Evolutionary conservation across 1,284 basidiomycete genomes (phyloP).

Genomic region (Cutaneotrichosporon cavernicola): DNA sequence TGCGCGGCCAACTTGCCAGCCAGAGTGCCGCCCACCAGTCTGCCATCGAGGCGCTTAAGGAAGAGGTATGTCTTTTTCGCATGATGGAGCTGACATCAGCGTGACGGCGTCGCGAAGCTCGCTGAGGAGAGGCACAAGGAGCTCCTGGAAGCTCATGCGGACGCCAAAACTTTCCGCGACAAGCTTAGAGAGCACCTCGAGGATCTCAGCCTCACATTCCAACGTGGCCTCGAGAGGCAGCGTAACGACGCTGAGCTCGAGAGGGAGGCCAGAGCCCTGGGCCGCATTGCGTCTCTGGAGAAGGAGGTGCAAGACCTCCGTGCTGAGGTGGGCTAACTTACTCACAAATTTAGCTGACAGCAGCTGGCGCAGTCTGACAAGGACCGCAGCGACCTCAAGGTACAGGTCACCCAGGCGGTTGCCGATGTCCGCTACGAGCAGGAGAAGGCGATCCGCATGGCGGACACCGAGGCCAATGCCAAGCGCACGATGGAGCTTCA

Average conservation of each 20-base stretch:
- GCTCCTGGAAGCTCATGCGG: conserved; percentile 13
- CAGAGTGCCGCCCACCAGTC: conserved; percentile 12
- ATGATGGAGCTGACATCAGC: conserved; percentile 7
- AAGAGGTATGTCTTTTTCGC: conserved; percentile 5
- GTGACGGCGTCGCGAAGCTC: conserved; percentile 11
- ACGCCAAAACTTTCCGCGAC: background rate
- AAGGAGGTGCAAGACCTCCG: conserved; percentile 15
- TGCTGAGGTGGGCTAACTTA: conserved; percentile 7
- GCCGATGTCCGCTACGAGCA: conserved; percentile 18
- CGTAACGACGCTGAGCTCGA: conserved; percentile 8
- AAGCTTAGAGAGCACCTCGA: conserved; percentile 17
- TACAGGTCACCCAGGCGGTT: conserved; percentile 19
- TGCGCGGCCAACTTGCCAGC: conserved; percentile 15
- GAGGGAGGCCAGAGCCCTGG: background rate
- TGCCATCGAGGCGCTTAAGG: conserved; percentile 8
- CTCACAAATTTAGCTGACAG: background rate
- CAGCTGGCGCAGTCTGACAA: conserved; percentile 1
- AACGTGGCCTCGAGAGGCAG: background rate
- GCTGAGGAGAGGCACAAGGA: conserved; percentile 19
- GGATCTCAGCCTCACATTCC: background rate
- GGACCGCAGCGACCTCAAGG: conserved; percentile 14
- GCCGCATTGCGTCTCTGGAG: conserved; percentile 12
- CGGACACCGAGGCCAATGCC: conserved; percentile 18
- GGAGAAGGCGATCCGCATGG: conserved; percentile 20
- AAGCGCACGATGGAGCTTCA: conserved; percentile 23